These are phyloP conservation scores for Bryopsis sp. DNA, from an alignment of 139 green algal genomes.

Conservation along the genomic window DNA sequence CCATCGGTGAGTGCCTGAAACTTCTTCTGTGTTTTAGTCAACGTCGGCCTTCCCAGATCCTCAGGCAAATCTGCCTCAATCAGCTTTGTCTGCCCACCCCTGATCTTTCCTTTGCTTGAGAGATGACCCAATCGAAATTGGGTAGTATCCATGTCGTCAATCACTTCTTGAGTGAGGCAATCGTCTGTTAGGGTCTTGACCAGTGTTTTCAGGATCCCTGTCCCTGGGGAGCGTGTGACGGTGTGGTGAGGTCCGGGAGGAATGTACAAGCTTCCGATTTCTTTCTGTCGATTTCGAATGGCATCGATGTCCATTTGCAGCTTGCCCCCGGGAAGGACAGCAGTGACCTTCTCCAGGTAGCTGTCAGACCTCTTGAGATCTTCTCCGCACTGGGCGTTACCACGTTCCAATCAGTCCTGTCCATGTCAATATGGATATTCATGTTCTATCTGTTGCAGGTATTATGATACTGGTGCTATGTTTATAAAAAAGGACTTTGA, in stretches of 20 bases:
- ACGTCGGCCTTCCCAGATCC: neutral
- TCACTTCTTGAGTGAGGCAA: neutral
- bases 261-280: constrained; percentile 22
- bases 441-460: neutral
- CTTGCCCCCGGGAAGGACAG: constrained; percentile 11
- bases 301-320: constrained; percentile 28
- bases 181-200: neutral
- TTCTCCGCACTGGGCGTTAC: constrained; percentile 24
- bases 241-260: constrained; percentile 20
- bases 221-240: neutral
- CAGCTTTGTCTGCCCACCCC: no score
- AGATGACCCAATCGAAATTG: no score
- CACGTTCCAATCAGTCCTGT: neutral
- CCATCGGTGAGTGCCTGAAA: neutral
- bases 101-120: no score
- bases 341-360: constrained; percentile 26
- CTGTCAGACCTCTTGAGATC: constrained; percentile 21
- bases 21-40: neutral
- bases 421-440: neutral
- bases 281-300: constrained; percentile 29
- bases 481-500: no score
- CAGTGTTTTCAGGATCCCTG: neutral
- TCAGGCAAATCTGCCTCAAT: no score
- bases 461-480: neutral
- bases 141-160: neutral